Percentiles rank a stretch among this genome's conserved stretches.
These are phyloP conservation scores for Platanus orientalis DNA, from an alignment of 164 flowering plant species.

Conservation along the genomic window DNA sequence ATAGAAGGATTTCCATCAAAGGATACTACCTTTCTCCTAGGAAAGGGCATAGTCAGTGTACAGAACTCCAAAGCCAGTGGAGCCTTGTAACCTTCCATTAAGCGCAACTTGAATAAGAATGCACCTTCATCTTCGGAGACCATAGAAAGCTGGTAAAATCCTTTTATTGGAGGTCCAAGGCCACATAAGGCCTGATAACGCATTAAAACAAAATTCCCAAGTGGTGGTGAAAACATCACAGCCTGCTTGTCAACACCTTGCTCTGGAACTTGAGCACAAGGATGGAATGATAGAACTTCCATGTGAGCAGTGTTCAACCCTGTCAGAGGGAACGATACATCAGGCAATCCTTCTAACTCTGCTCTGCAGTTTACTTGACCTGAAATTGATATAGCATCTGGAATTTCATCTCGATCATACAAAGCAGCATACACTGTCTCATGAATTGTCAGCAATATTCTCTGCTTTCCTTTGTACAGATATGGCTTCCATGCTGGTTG, in stretches of 20 bases:
- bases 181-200: conserved; percentile 69
- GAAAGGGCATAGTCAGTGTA: conserved; percentile 91
- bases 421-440: conserved; percentile 84
- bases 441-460: conserved; percentile 64
- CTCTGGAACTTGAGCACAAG: conserved; percentile 94
- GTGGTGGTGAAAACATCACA: conserved; percentile 86
- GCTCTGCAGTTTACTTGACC: conserved; percentile 97
- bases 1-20: conserved; percentile 92
- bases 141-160: conserved; percentile 99
- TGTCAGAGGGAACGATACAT: conserved; percentile 79
- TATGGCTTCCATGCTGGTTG: conserved; percentile 99
- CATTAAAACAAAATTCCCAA: conserved; percentile 87
- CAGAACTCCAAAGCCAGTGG: conserved; percentile 86
- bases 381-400: conserved; percentile 73
- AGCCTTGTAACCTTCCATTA: conserved; percentile 87
- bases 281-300: conserved; percentile 86
- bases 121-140: conserved; percentile 99
- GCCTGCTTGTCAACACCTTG: conserved; percentile 83
- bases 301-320: conserved; percentile 58
- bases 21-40: conserved; percentile 72
- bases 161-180: conserved; percentile 85
- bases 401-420: conserved; percentile 97
- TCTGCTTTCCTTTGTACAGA: conserved; percentile 87
- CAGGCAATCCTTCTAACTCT: conserved; percentile 95
- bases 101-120: conserved; percentile 74